phyloP scores from a whole-genome alignment of 208 protist genomes.

The Trypanosoma grayi region DNA sequence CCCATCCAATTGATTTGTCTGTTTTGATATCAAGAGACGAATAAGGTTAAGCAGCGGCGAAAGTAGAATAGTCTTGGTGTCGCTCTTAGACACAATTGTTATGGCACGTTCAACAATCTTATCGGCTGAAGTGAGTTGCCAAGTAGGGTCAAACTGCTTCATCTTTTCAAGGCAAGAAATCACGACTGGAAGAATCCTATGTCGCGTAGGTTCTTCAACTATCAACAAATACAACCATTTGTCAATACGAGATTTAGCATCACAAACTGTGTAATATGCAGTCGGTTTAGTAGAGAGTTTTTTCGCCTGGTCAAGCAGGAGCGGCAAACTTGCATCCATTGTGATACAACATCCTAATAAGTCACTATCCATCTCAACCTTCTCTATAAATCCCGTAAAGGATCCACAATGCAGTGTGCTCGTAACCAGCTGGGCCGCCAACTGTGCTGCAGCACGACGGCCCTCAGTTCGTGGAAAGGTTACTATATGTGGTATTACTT shows the following conservation, averaged over 20 bases:
- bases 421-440: conserved; percentile 1
- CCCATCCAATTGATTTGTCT: not conserved
- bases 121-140: not conserved
- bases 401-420: conserved; percentile 5
- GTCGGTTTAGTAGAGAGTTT: conserved; percentile 2
- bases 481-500: not conserved
- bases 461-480: not conserved
- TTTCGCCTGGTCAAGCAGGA: conserved; percentile 1
- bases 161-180: conserved; percentile 17
- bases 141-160: conserved; percentile 6
- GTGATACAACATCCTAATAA: conserved; percentile 3
- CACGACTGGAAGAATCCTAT: conserved; percentile 6
- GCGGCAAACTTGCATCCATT: conserved; percentile 7
- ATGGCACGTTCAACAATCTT: not conserved
- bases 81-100: not conserved
- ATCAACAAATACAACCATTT: conserved; percentile 1
- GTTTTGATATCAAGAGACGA: not conserved
- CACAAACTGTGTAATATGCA: not conserved
- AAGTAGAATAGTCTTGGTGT: conserved; percentile 5
- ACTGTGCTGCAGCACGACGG: conserved; percentile 4
- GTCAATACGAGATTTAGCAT: conserved; percentile 1
- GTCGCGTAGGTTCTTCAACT: not conserved
- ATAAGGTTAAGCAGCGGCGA: conserved; percentile 10
- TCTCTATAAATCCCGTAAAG: not conserved
- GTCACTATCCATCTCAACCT: not conserved